phyloP scores from a whole-genome alignment of 2,329 filamentous ascomycete species.

The Colletotrichum lentis region DNA sequence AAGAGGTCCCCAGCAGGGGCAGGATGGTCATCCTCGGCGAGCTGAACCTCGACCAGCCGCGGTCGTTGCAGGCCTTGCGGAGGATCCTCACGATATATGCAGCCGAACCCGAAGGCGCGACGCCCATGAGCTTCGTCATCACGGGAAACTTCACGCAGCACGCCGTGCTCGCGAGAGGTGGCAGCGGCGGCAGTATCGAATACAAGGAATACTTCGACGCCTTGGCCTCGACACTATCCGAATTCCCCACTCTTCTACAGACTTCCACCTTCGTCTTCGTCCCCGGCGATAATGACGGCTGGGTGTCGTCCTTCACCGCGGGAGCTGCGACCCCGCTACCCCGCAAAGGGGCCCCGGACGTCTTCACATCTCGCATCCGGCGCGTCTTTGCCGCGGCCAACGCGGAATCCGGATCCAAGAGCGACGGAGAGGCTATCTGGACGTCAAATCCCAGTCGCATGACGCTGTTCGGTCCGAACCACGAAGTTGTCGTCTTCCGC shows the following conservation, averaged over 20 bases:
- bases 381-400: constrained; percentile 83
- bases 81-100: constrained; percentile 81
- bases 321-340: constrained; percentile 77
- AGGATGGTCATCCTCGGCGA: constrained; percentile 83
- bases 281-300: constrained; percentile 97
- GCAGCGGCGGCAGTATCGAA: constrained; percentile 84
- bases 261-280: constrained; percentile 89
- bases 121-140: constrained; percentile 82
- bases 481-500: constrained; percentile 86
- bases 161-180: constrained; percentile 72
- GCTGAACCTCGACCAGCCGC: constrained; percentile 83
- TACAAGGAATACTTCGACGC: constrained; percentile 97
- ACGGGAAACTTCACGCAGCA: constrained; percentile 83
- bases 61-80: constrained; percentile 80
- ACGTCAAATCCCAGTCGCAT: constrained; percentile 86
- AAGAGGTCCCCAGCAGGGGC: constrained; percentile 53
- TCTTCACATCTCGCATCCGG: constrained; percentile 89
- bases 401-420: constrained; percentile 63
- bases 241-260: constrained; percentile 83
- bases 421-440: constrained; percentile 80
- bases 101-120: constrained; percentile 66
- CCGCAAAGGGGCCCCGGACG: constrained; percentile 76
- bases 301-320: constrained; percentile 84
- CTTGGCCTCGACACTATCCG: constrained; percentile 80
- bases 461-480: constrained; percentile 83